A percentile compares a stretch with the other conserved stretches of the same genome.
Conservation (phyloP, 2,329 filamentous ascomycete genomes). For the Orbilia oligospora region DNA sequence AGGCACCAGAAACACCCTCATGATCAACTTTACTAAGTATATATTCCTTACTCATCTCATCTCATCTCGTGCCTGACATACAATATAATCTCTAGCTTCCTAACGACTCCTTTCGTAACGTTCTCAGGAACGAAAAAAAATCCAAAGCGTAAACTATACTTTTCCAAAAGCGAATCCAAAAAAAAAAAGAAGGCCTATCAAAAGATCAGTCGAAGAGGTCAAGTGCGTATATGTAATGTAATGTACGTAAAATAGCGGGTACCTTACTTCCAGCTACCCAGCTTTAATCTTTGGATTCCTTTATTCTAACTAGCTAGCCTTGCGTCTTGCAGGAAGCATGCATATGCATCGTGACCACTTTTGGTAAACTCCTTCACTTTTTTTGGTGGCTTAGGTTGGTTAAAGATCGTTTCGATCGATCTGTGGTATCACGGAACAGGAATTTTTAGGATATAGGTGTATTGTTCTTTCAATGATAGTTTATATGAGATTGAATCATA, state of each 20-base stretch:
- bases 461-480: not conserved
- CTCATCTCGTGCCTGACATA: conserved; percentile 19
- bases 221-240: not conserved
- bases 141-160: no score
- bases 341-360: conserved; percentile 27
- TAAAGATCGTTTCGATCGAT: no score
- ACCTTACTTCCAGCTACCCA: conserved; percentile 7
- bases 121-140: conserved; percentile 14
- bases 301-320: conserved; percentile 16
- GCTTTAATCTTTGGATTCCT: not conserved
- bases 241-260: conserved; percentile 7
- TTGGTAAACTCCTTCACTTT: no score
- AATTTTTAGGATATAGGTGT: no score
- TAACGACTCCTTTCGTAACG: not conserved
- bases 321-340: conserved; percentile 14
- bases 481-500: no score
- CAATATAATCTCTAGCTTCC: conserved; percentile 8
- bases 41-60: conserved; percentile 33
- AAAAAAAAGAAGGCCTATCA: no score
- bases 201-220: conserved; percentile 18
- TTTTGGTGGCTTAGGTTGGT: not conserved
- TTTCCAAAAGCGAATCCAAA: no score
- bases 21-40: conserved; percentile 10
- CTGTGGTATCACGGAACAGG: no score
- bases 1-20: not conserved